Evolutionary conservation across 352 stramenopile genomes (phyloP), one percentile per base, ranked within the genome.

Genomic region (Phytophthora constricta): DNA sequence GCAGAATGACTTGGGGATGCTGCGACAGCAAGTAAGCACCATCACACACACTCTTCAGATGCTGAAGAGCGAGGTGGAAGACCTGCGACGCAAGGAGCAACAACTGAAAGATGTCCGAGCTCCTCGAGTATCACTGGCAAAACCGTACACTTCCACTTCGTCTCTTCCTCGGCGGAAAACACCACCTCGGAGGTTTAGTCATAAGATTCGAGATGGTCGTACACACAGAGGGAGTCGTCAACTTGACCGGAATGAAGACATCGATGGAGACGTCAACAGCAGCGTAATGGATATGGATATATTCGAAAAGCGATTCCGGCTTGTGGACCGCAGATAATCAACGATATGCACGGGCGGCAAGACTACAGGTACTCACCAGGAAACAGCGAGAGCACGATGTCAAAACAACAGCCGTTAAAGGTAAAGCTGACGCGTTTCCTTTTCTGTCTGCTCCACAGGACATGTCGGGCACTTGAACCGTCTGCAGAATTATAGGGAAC

Each of bases 381-480:
- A 23, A 23, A 11, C 52, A 49, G 37, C 19, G 31, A n/a, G 45
- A 11, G 34, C 11, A 67, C 54, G 28, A 47, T 57, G 22, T 60
- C 59, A 62, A 58, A 62, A 68, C 39, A 31, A 9, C 17, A 16
- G 42, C 37, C 58, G 13, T 79, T 62, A 93, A 56, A 92, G 91
- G 65, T 90, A 88, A 41, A 92, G 72, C 58, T 90, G 81, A 55
- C 81, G 80, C 16, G 84, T 93, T 66, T 93, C 83, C 62, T 70
- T 80, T 70, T 88, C 81, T 17, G 75, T 86, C 69, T 95, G 88
- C 62, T 96, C 89, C 33, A 92, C 75, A 11, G 89, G 89, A 58
- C 89, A 97, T 4, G 86, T 95, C 28, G 89, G 89, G 57, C 89
- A 97, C 74, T 97, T 97, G 73, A 97, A 97, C 67, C 83, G 73